Conservation (phyloP, 2,329 filamentous ascomycete species). For the Aspergillus oerlinghausenensis region DNA sequence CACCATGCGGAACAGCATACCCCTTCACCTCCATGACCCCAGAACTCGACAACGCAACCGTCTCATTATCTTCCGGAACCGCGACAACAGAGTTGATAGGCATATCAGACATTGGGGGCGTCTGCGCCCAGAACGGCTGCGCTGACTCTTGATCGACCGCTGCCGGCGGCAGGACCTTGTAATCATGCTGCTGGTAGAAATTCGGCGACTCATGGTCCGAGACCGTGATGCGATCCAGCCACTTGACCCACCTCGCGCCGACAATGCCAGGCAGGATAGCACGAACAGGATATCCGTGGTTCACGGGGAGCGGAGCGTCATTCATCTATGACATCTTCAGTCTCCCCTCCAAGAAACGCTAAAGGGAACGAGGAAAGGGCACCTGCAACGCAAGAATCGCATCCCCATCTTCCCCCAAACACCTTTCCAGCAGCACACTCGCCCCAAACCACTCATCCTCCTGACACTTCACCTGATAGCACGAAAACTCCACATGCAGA, state of each 20-base stretch:
- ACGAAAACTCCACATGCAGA: constrained; percentile 54
- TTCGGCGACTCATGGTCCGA: constrained; percentile 49
- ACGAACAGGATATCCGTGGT: constrained; percentile 52
- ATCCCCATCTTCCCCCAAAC: constrained; percentile 41
- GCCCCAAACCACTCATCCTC: constrained; percentile 58
- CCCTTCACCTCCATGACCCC: constrained; percentile 48
- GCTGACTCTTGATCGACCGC: constrained; percentile 47
- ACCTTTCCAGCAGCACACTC: constrained; percentile 48
- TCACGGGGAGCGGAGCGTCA: constrained; percentile 41
- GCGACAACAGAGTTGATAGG: constrained; percentile 54
- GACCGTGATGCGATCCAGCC: constrained; percentile 52
- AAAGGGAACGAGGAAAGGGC: not conserved
- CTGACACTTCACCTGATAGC: constrained; percentile 49
- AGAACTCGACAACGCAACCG: constrained; percentile 35
- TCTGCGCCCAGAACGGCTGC: constrained; percentile 48
- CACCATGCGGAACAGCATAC: constrained; percentile 53
- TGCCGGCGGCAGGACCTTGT: constrained; percentile 55
- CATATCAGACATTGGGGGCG: constrained; percentile 52
- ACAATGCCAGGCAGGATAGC: constrained; percentile 51
- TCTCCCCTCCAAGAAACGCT: not conserved
- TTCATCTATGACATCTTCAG: constrained; percentile 41
- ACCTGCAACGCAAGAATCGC: constrained; percentile 48
- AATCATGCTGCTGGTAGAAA: constrained; percentile 56
- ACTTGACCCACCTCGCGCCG: constrained; percentile 53
- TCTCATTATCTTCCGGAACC: constrained; percentile 44